These are phyloP conservation scores for Wickerhamomyces hampshirensis DNA, from an alignment of 805 yeast genomes.

Conservation along the genomic window DNA sequence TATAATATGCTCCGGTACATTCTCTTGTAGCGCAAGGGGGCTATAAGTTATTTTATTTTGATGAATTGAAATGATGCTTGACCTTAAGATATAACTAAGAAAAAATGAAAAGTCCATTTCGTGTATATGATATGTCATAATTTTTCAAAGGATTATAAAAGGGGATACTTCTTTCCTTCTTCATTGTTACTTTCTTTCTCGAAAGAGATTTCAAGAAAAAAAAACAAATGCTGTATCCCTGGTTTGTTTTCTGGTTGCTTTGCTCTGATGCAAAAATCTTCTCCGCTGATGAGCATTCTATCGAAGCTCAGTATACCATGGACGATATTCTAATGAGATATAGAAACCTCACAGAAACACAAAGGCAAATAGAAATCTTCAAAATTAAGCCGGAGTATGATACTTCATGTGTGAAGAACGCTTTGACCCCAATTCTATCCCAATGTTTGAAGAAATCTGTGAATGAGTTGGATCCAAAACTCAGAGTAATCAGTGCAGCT, in stretches of 20 bases:
- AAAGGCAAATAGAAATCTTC: conserved; percentile 10
- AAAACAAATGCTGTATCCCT: background rate
- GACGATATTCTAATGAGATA: conserved; percentile 17
- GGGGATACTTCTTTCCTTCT: background rate
- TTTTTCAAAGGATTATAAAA: background rate
- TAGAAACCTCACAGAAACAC: conserved; percentile 10
- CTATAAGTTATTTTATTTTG: too few species aligned
- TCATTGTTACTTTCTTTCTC: background rate
- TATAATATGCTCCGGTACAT: too few species aligned
- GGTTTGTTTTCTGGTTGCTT: background rate
- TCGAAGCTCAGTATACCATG: conserved; percentile 11
- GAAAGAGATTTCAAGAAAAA: too few species aligned
- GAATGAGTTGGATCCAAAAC: conserved; percentile 32
- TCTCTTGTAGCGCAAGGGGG: too few species aligned
- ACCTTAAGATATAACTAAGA: too few species aligned
- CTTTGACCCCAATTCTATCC: conserved; percentile 36
- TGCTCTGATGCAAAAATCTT: background rate
- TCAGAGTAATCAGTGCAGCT: conserved; percentile 37
- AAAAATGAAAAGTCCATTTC: too few species aligned
- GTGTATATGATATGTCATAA: conserved; percentile 1
- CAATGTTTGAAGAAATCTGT: conserved; percentile 37
- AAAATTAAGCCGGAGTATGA: conserved; percentile 9
- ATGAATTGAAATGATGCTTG: too few species aligned
- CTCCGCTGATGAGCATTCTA: background rate
- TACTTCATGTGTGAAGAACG: conserved; percentile 33